These are phyloP conservation scores for Tulasnella sp. DNA, from an alignment of 768 basidiomycete genomes.

Conservation along the genomic window DNA sequence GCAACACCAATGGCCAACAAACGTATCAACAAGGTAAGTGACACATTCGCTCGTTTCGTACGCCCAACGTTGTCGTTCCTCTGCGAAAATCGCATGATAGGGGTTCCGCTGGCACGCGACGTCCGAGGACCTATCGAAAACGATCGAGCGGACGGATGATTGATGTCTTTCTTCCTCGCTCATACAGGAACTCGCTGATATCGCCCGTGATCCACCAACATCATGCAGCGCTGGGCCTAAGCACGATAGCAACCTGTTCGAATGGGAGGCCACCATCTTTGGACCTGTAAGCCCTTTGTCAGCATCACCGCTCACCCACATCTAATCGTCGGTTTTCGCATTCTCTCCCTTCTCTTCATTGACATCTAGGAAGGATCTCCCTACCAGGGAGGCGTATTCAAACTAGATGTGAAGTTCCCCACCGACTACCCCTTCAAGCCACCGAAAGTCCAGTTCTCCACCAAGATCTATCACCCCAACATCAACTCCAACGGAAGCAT, in stretches of 20 bases:
- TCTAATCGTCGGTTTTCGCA: constrained; percentile 15
- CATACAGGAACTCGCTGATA: constrained; percentile 89
- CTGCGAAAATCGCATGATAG: not conserved
- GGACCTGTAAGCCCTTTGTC: constrained; percentile 62
- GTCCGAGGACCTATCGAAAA: not conserved
- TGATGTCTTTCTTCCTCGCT: not conserved
- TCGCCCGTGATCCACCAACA: constrained; percentile 97
- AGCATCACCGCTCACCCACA: not conserved
- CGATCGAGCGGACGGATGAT: not conserved
- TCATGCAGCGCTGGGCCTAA: constrained; percentile 98
- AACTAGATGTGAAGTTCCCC: constrained; percentile 86
- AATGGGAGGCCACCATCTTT: constrained; percentile 99
- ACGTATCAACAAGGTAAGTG: constrained; percentile 93
- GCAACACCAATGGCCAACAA: constrained; percentile 74
- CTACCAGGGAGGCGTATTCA: constrained; percentile 97
- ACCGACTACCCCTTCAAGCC: constrained; percentile 99
- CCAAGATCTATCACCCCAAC: constrained; percentile 84
- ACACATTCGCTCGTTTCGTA: not conserved
- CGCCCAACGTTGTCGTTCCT: not conserved
- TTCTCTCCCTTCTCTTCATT: not conserved
- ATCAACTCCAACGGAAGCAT: constrained; percentile 87
- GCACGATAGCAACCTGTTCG: constrained; percentile 88
- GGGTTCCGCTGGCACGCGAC: not conserved
- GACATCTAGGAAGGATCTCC: constrained; percentile 76
- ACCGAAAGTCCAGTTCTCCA: constrained; percentile 82